Conservation (phyloP, 2,329 filamentous ascomycete genomes). For the Cercospora zeina region DNA sequence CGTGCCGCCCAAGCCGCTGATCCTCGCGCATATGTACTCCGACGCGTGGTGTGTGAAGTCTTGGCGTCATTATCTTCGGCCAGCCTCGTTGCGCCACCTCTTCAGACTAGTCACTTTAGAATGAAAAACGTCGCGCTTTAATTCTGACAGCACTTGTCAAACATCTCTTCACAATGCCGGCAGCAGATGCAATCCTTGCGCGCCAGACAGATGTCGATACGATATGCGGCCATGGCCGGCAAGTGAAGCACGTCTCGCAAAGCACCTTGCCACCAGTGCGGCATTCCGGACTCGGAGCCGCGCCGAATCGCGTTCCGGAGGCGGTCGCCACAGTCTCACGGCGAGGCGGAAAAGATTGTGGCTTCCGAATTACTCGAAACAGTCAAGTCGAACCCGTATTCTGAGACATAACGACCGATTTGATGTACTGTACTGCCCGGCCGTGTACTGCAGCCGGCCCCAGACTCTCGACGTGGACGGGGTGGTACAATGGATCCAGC, state of each 20-base stretch:
- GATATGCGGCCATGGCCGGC: background rate
- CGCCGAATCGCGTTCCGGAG: background rate
- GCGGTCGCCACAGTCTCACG: background rate
- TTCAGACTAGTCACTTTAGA: background rate
- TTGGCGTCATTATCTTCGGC: background rate
- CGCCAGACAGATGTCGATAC: background rate
- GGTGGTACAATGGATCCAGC: background rate
- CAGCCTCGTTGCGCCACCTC: background rate
- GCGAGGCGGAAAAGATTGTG: background rate
- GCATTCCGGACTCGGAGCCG: background rate
- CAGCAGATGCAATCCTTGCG: background rate
- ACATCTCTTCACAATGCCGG: background rate
- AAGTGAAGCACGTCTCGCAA: background rate
- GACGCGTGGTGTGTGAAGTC: background rate
- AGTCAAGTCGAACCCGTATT: background rate
- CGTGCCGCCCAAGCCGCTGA: too few relatives aligned
- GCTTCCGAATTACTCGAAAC: background rate
- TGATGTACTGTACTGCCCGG: background rate
- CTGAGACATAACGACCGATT: background rate
- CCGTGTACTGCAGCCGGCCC: background rate
- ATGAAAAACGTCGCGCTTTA: background rate
- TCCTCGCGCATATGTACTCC: too few relatives aligned
- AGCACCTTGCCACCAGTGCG: background rate
- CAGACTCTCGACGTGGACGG: background rate
- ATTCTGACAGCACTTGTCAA: background rate